phyloP scores from a whole-genome alignment of 1,284 basidiomycete genomes.

The Singerocomus inundabilis region DNA sequence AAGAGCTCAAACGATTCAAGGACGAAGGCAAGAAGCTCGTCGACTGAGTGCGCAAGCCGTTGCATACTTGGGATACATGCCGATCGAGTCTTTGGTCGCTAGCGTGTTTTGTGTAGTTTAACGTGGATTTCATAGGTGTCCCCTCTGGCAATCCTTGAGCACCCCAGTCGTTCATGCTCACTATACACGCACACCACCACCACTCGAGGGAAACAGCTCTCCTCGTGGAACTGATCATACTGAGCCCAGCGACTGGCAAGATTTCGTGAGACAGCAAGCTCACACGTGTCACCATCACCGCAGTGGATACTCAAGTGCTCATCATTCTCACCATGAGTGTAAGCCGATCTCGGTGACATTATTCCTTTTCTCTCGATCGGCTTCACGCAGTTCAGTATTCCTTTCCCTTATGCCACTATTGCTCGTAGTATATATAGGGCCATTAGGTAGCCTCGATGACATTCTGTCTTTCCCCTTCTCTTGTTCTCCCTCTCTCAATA shows the following conservation, averaged over 20 bases:
- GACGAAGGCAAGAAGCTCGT: slow-evolving; percentile 66
- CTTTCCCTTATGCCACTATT: no score
- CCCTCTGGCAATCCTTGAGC: no score
- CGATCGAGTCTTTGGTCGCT: not conserved
- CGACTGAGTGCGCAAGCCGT: slow-evolving; percentile 20
- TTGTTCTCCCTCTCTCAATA: no score
- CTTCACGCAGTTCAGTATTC: no score
- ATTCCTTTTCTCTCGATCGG: no score
- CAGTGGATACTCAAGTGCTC: no score
- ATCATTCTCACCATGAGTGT: no score
- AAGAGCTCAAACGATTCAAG: slow-evolving; percentile 79
- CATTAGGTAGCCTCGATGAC: no score
- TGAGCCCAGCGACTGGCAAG: not conserved
- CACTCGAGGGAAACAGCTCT: slow-evolving; percentile 20
- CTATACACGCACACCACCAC: slow-evolving; percentile 13
- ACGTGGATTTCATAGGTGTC: no score
- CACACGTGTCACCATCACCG: slow-evolving; percentile 10
- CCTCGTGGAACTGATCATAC: slow-evolving; percentile 19
- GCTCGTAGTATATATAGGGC: no score
- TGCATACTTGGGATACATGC: not conserved
- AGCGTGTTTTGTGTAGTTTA: not conserved
- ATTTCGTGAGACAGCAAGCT: slow-evolving; percentile 7
- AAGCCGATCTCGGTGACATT: no score
- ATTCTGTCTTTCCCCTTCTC: no score
- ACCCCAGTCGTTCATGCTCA: slow-evolving; percentile 11